Percentiles rank a stretch among this genome's conserved stretches.
Conservation (phyloP, 1,284 basidiomycete genomes). For the Trametes hirsuta region DNA sequence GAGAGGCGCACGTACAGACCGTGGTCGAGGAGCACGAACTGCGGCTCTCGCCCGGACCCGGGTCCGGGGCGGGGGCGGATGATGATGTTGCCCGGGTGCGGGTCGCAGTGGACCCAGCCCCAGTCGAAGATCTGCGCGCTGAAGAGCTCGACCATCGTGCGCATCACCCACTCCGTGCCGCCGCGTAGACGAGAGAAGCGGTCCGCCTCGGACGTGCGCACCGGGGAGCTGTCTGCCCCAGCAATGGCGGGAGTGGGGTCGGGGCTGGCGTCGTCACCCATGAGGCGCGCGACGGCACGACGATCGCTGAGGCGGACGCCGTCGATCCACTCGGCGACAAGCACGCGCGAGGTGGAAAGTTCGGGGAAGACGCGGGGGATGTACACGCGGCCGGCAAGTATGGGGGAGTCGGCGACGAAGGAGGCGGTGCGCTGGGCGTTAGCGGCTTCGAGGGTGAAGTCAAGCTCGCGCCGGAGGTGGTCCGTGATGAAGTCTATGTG, state of each 20-base stretch:
- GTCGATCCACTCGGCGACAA: constrained; percentile 90
- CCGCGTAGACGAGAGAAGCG: constrained; percentile 52
- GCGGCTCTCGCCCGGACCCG: constrained; percentile 43
- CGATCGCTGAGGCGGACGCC: constrained; percentile 79
- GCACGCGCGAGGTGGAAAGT: constrained; percentile 74
- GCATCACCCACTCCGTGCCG: constrained; percentile 69
- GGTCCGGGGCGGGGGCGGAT: constrained; percentile 72
- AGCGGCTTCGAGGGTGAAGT: constrained; percentile 75
- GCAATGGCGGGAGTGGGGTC: constrained; percentile 16
- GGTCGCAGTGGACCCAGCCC: constrained; percentile 86
- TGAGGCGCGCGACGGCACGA: constrained; percentile 52
- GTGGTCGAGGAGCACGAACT: constrained; percentile 89
- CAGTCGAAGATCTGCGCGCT: constrained; percentile 86
- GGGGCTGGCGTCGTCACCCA: constrained; percentile 49
- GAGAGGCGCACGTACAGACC: constrained; percentile 79
- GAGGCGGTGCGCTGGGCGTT: constrained; percentile 66
- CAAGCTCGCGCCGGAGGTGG: constrained; percentile 81
- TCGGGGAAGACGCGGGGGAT: constrained; percentile 80
- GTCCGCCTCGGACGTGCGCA: constrained; percentile 17
- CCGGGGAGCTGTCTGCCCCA: constrained; percentile 34
- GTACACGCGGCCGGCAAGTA: constrained; percentile 71
- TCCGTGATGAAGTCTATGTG: constrained; percentile 73
- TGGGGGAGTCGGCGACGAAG: constrained; percentile 65
- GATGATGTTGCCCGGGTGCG: constrained; percentile 82
- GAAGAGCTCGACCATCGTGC: constrained; percentile 83